These are phyloP conservation scores for Balamuthia mandrillaris DNA, from an alignment of 208 protist genomes.

Conservation along the genomic window DNA sequence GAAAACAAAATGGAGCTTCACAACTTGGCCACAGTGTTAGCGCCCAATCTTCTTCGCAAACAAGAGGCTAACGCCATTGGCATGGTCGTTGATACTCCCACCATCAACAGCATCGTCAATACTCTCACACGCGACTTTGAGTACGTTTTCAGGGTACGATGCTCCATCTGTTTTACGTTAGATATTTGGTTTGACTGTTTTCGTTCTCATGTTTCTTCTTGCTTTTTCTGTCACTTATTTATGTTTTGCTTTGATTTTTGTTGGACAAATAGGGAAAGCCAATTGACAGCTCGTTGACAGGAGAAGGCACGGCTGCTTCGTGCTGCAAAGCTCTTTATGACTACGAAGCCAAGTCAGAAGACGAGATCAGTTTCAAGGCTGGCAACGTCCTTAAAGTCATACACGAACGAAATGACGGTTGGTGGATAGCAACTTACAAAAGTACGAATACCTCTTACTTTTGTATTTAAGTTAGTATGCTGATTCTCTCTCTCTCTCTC, in stretches of 20 bases:
- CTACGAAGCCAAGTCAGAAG: conserved; percentile 4
- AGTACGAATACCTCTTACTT: too few relatives aligned
- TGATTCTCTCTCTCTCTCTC: too few relatives aligned
- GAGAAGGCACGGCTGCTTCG: neutral
- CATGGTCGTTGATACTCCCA: neutral
- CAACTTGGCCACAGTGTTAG: conserved; percentile 29
- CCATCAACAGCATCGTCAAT: conserved; percentile 21
- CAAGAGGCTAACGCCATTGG: neutral
- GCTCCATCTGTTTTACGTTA: too few relatives aligned
- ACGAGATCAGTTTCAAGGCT: conserved; percentile 13
- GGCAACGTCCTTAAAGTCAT: conserved; percentile 18
- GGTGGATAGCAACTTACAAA: too few relatives aligned
- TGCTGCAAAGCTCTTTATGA: conserved; percentile 8
- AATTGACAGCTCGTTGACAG: neutral
- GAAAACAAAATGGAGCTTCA: conserved; percentile 17
- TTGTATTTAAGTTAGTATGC: too few relatives aligned
- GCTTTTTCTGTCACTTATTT: neutral
- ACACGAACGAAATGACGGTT: too few relatives aligned
- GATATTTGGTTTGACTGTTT: neutral
- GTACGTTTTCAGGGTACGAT: conserved; percentile 9
- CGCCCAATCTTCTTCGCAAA: neutral
- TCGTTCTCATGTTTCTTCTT: neutral
- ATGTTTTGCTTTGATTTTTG: neutral
- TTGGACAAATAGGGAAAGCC: neutral
- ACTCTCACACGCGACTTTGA: neutral